phyloP scores from a whole-genome alignment of 441 rosid genomes.

The Mallotus japonicus region DNA sequence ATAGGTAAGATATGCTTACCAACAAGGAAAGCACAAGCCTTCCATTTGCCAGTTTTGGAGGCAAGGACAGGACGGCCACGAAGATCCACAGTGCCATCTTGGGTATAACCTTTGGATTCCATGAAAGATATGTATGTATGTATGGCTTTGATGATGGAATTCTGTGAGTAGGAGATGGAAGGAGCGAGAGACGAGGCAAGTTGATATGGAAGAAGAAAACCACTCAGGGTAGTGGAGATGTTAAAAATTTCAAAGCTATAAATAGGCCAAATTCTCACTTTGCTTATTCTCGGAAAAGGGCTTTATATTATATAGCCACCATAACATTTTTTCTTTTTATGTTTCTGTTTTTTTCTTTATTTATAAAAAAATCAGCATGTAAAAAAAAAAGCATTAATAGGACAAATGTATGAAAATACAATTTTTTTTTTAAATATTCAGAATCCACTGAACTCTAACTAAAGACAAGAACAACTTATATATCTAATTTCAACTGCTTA shows the following conservation, averaged over 20 bases:
- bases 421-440: no score
- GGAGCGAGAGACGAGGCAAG: not conserved
- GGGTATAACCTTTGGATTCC: conserved; percentile 53
- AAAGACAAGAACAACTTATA: no score
- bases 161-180: not conserved
- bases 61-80: conserved; percentile 66
- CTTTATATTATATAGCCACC: no score
- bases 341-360: no score
- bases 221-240: not conserved
- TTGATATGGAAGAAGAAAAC: not conserved
- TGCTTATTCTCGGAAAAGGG: not conserved
- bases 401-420: no score
- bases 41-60: conserved; percentile 80
- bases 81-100: conserved; percentile 78
- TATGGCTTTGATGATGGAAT: no score
- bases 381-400: no score
- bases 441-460: no score
- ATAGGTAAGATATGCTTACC: conserved; percentile 33
- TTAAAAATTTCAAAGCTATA: not conserved
- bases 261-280: conserved; percentile 5
- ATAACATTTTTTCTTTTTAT: no score
- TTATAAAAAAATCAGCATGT: no score
- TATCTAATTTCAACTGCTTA: no score
- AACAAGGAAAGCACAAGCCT: conserved; percentile 81
- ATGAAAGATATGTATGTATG: conserved; percentile 12